Evolutionary conservation across 768 basidiomycete genomes (phyloP).

Genomic region (Leucosporidium yakuticum): DNA sequence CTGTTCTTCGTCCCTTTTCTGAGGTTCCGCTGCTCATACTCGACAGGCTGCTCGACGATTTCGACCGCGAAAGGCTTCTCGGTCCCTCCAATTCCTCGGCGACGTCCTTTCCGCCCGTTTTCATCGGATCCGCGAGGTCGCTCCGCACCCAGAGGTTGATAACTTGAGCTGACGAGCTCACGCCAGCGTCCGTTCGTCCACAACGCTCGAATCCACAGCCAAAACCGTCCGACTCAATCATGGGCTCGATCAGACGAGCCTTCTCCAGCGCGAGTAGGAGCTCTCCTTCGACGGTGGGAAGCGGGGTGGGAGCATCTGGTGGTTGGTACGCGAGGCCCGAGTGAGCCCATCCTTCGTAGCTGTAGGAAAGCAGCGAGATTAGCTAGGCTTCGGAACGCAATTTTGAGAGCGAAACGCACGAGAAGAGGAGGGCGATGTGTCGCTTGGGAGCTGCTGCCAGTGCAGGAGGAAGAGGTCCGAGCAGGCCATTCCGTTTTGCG

Average conservation of each 20-base stretch:
- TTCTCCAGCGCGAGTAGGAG: conserved; percentile 73
- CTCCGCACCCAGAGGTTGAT: conserved; percentile 86
- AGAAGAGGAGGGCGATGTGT: conserved; percentile 90
- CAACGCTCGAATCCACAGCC: conserved; percentile 88
- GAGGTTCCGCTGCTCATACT: not conserved
- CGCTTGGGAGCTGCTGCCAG: conserved; percentile 51
- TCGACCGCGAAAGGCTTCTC: conserved; percentile 6
- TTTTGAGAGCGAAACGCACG: conserved; percentile 8
- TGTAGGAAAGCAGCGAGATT: conserved; percentile 30
- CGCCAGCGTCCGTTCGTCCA: conserved; percentile 89
- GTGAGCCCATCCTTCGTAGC: conserved; percentile 85
- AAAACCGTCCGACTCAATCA: conserved; percentile 48
- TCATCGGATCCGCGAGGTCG: conserved; percentile 46
- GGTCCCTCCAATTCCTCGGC: conserved; percentile 29
- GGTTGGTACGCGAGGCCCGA: conserved; percentile 79
- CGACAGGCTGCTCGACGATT: too few relatives aligned
- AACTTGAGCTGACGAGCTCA: conserved; percentile 90
- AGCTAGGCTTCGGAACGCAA: not conserved
- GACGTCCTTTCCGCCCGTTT: conserved; percentile 41
- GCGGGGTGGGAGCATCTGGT: conserved; percentile 46
- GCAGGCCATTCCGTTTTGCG: not conserved
- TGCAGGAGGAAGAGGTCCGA: conserved; percentile 20
- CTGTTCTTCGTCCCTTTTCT: conserved; percentile 27
- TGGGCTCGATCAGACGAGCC: conserved; percentile 67
- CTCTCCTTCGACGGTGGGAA: conserved; percentile 87